Percentiles rank a stretch among this genome's conserved stretches.
These are phyloP conservation scores for Pochonia chlamydosporia DNA, from an alignment of 2,329 filamentous ascomycete genomes.

Conservation along the genomic window DNA sequence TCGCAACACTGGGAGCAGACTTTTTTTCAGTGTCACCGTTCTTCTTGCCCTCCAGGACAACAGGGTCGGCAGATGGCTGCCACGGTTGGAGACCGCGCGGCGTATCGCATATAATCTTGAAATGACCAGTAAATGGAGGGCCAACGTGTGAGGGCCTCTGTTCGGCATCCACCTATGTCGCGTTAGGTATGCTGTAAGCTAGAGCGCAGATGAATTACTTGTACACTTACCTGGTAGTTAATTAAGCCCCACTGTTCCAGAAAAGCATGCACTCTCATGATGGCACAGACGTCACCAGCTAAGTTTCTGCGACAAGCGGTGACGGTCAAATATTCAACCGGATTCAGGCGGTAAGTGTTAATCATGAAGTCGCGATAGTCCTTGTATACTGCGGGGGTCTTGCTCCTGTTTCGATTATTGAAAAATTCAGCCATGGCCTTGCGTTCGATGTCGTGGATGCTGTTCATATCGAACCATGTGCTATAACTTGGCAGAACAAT, in stretches of 20 bases:
- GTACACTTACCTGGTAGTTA: constrained; percentile 78
- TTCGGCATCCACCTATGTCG: constrained; percentile 80
- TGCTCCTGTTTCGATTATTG: constrained; percentile 96
- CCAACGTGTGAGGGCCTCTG: constrained; percentile 92
- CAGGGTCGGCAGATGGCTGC: constrained; percentile 79
- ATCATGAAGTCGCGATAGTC: constrained; percentile 99
- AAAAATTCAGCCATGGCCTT: constrained; percentile 98
- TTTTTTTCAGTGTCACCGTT: constrained; percentile 66
- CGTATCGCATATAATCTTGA: constrained; percentile 92
- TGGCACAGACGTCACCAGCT: constrained; percentile 95
- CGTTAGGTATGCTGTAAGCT: background rate
- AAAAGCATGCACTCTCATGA: constrained; percentile 98
- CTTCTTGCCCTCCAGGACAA: constrained; percentile 56
- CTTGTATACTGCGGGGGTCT: constrained; percentile 95
- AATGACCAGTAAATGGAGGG: constrained; percentile 94
- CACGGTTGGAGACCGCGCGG: constrained; percentile 91
- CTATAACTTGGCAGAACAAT: constrained; percentile 97
- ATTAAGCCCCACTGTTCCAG: constrained; percentile 98
- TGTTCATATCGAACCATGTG: constrained; percentile 98
- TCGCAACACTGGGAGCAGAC: constrained; percentile 57
- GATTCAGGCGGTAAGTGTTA: constrained; percentile 96
- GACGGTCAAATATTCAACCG: constrained; percentile 91
- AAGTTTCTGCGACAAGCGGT: constrained; percentile 93
- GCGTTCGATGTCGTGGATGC: constrained; percentile 83
- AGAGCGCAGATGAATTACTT: background rate